These are phyloP conservation scores for Helianthus annuus DNA, from an alignment of 129 eudicot genomes.

Conservation along the genomic window HanXRQr2.0-SUNRISE NC_035441.2:129818551-129819050, in stretches of 20 bases:
- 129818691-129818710: background rate
- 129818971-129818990: background rate
- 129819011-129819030: conserved; percentile 1
- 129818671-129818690: background rate
- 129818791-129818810: too few species aligned
- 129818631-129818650: conserved; percentile 44
- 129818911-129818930: too few species aligned
- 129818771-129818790: too few species aligned
- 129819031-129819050: conserved; percentile 46
- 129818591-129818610: conserved; percentile 54
- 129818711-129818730: background rate
- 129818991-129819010: background rate
- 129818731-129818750: too few species aligned
- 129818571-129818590: conserved; percentile 75
- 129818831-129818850: too few species aligned
- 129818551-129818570: conserved; percentile 71
- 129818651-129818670: conserved; percentile 52
- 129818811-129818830: too few species aligned
- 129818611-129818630: conserved; percentile 60
- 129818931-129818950: too few species aligned
- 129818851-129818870: too few species aligned
- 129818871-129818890: too few species aligned
- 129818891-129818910: too few species aligned
- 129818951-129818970: background rate
- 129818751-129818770: too few species aligned